Evolutionary conservation across 805 yeast genomes (phyloP), one percentile per base, ranked within the genome.

Genomic region (Hanseniaspora hatyaiensis): DNA sequence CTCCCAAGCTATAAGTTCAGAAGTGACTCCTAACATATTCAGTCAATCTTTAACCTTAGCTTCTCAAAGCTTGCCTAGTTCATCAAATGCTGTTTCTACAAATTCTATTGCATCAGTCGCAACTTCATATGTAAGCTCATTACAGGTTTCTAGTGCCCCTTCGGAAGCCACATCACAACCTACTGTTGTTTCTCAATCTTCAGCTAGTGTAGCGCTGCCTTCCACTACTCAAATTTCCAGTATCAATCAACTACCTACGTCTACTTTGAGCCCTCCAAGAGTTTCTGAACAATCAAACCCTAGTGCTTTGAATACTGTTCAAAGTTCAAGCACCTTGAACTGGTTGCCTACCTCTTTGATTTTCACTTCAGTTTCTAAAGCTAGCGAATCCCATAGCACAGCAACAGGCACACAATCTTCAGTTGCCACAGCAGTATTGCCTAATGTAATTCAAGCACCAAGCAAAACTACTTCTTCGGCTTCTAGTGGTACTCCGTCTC

Each of bases 401-500:
- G 18, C 29, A 8, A 9, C 36, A 9, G 19, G 30, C 8, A 6
- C 34, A 5, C 31, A 40, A 9, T 13, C 37, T 20, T 9, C 31
- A 9, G 28, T 40, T 3, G n/a, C 55, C 24, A 54, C 64, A 3
- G 69, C 72, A 11, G 64, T 72, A 4, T 65, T 70, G 4, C 70
- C 70, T 12, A 66, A 67, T 18, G 62, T 64, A 3, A 61, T 66
- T 34, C 57, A 71, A 8, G 68, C 66, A 1, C 57, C 64, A 15
- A 26, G 20, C 41, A 6, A 13, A 18, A 26, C 38, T 22, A 31
- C 20, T 19, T 18, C 40, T 19, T 12, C 38, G 6, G n/a, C 51
- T 15, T 38, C 43, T 11, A 13, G 34, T 6, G 23, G 23, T 13
- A 8, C 43, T 29, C 8, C 28, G 8, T 30, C 26, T 28, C 13